Evolutionary conservation across 225 moss, liverwort and hornwort species (phyloP).

Genomic region (Pseudoscleropodium purum): DNA sequence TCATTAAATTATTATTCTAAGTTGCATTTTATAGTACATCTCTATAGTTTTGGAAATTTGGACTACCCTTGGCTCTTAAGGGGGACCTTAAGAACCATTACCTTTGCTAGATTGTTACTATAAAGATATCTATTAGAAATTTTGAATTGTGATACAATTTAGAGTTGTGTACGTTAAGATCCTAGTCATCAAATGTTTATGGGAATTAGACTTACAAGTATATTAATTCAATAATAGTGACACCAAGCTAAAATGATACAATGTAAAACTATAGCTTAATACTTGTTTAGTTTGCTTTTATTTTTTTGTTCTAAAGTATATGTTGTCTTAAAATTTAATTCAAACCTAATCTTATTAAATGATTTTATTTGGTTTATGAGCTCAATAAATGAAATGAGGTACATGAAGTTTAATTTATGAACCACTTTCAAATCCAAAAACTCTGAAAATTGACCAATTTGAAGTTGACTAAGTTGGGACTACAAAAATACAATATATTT

Average conservation of each 20-base stretch:
- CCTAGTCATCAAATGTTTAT: not conserved
- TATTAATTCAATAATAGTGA: not conserved
- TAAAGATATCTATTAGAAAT: not conserved
- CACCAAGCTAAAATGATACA: not conserved
- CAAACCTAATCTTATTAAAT: fast-evolving
- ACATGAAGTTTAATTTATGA: not conserved
- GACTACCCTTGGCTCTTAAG: not conserved
- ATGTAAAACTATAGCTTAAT: not conserved
- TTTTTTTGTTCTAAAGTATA: not conserved
- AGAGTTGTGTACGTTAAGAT: not conserved
- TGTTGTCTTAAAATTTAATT: not conserved
- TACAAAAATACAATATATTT: not conserved
- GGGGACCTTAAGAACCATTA: too few species aligned
- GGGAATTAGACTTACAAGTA: not conserved
- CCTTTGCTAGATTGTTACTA: not conserved
- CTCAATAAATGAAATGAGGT: not conserved
- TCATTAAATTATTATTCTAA: not conserved
- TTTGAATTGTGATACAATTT: too few species aligned
- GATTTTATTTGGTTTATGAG: fast-evolving
- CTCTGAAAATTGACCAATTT: too few species aligned
- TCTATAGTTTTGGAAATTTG: too few species aligned
- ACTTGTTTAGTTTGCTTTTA: not conserved
- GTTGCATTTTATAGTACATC: not conserved
- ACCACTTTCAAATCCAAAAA: not conserved
- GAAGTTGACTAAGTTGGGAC: too few species aligned